A percentile compares a stretch with the other conserved stretches of the same genome.
Evolutionary conservation across 2,329 filamentous ascomycete genomes (phyloP).

Genomic region (Waltergamsia citrina): DNA sequence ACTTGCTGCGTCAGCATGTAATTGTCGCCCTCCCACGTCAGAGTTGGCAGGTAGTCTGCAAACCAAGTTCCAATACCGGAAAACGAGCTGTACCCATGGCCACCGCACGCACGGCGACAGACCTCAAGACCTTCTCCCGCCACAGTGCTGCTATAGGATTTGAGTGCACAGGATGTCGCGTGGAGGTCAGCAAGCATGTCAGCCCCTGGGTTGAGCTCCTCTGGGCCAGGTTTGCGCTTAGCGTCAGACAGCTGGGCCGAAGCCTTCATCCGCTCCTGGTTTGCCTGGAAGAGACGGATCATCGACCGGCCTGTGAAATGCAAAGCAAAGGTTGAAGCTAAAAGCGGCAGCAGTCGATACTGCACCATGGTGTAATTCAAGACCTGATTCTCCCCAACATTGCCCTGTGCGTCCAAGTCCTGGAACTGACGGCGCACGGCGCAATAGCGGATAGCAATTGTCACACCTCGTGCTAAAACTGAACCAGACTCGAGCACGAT

Average conservation of each 20-base stretch:
- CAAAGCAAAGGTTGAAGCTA: conserved; percentile 68
- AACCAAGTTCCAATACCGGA: conserved; percentile 60
- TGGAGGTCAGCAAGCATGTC: conserved; percentile 4
- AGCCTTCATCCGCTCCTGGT: conserved; percentile 55
- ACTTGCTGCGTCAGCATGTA: conserved; percentile 75
- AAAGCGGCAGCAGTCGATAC: conserved; percentile 59
- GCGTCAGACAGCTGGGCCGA: conserved; percentile 28
- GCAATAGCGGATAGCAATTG: conserved; percentile 67
- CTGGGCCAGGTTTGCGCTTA: conserved; percentile 52
- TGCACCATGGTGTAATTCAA: conserved; percentile 78
- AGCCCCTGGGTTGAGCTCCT: conserved; percentile 41
- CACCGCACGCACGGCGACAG: conserved; percentile 5
- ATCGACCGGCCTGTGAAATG: conserved; percentile 71
- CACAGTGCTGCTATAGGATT: conserved; percentile 2
- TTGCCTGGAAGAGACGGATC: conserved; percentile 65
- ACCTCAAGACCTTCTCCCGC: conserved; percentile 5
- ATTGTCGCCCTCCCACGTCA: conserved; percentile 68
- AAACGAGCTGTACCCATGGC: conserved; percentile 4
- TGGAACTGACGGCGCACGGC: conserved; percentile 71
- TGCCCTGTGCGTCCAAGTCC: conserved; percentile 54
- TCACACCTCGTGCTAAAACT: conserved; percentile 65
- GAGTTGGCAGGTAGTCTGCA: conserved; percentile 57
- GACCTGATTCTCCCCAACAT: conserved; percentile 60
- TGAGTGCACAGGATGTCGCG: conserved; percentile 4
- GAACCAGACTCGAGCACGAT: conserved; percentile 32